Base-by-base conservation (phyloP, 805 yeast species). In the Naumovozyma baii region DNA sequence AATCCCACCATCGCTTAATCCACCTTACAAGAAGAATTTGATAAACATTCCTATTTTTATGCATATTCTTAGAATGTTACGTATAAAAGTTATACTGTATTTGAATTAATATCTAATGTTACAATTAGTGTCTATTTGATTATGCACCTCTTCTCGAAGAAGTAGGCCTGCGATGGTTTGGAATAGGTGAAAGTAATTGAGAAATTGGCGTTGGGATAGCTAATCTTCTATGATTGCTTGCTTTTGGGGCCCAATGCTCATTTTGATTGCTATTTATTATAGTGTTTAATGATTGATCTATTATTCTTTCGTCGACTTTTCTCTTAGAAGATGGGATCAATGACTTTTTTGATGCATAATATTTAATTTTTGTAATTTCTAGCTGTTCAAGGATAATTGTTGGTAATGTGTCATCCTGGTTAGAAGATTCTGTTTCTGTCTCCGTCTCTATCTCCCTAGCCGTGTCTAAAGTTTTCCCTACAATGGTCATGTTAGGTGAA, bases 121-220 rank as follows among this genome's bases (percentile, higher is more conserved):
- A 22, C 26, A 22, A 22, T 10, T 22, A 22, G 10, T 22, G 26
- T 22, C 26, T 10, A 22, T 22, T 7, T 22, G 10, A 22, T 22
- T 10, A 22, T 22, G 7, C 26, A 22, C 10, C 9, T 10, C 26
- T 22, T 22, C 26, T 22, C 10, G 10, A 22, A 7, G 26, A 10
- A 7, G 26, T 22, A 10, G 10, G 26, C 10, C 26, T 22, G 10
- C 26, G 26, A 22, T 22, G 26, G 26, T 22, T 22, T 7, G 26
- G 26, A 22, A 22, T 22, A 10, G 44, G 41, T 14, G 43, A 14
- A 13, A 43, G 34, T 15, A 50, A 5, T 15, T 47, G 41, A n/a
- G 55, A 41, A 15, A 50, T 36, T 10, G 57, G 55, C 9, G 58
- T 55, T 3, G 60, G 58, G 15, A 43, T 46, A 31, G 38, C 41